Evolutionary conservation across 148 eudicot species (phyloP).

Genomic region (Silene uniflora): DNA sequence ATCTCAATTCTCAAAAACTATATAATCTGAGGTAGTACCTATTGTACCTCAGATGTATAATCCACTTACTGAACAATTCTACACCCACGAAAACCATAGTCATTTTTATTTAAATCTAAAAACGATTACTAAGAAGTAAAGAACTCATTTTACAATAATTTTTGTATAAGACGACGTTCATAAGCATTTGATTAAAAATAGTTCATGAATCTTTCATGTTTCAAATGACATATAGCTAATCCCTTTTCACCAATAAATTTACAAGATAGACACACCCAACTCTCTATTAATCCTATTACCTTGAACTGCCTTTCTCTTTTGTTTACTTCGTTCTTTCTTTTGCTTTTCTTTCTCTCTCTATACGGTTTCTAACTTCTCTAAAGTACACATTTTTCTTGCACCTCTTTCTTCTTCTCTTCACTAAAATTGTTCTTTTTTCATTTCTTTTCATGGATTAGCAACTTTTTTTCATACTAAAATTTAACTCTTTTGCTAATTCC

Average conservation of each 20-base stretch:
- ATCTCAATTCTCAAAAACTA: no score
- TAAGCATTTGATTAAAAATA: no score
- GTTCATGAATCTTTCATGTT: constrained; percentile 30
- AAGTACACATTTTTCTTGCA: constrained; percentile 6
- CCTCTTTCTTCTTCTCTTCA: background rate
- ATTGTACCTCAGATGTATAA: no score
- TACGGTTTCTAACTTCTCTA: background rate
- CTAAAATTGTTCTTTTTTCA: background rate
- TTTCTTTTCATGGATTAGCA: background rate
- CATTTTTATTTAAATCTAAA: no score
- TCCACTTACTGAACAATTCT: no score
- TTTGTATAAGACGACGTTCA: no score
- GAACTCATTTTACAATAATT: no score
- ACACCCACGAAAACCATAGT: no score
- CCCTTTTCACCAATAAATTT: constrained; percentile 33
- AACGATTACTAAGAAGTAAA: no score
- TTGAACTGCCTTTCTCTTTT: constrained; percentile 13
- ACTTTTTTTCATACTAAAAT: background rate
- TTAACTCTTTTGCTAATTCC: background rate
- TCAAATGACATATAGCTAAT: constrained; percentile 22
- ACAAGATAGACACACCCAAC: constrained; percentile 16
- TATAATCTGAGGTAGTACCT: no score
- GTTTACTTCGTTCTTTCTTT: constrained; percentile 18
- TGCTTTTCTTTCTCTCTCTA: background rate
- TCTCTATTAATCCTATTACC: constrained; percentile 11